These are phyloP conservation scores for Microbotryum silenes-acaulis DNA, from an alignment of 1,284 basidiomycete species.

Conservation along the genomic window DNA sequence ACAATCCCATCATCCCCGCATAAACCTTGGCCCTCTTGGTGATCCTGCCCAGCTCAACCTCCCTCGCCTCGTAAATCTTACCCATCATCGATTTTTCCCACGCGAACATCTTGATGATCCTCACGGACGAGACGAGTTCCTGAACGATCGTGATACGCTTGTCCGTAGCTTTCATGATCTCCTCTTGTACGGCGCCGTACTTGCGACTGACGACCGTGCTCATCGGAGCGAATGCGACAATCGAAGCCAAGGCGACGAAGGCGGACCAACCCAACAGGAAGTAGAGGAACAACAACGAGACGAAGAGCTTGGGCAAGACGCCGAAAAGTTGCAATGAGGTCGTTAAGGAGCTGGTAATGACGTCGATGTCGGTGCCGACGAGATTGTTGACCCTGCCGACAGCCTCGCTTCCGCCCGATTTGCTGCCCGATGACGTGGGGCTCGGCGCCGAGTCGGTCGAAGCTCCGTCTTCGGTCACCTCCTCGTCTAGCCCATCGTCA, in stretches of 20 bases:
- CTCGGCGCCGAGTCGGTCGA: no score
- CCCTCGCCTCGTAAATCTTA: slow-evolving; percentile 10
- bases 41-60: slow-evolving; percentile 18
- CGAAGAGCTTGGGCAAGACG: slow-evolving; percentile 51
- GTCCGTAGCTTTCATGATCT: slow-evolving; percentile 32
- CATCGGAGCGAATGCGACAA: slow-evolving; percentile 21
- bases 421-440: no score
- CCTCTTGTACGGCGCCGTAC: slow-evolving; percentile 26
- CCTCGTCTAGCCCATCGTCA: no score
- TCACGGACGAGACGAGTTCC: slow-evolving; percentile 24
- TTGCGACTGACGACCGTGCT: slow-evolving; percentile 13
- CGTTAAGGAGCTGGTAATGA: slow-evolving; percentile 24
- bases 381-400: slow-evolving; percentile 14
- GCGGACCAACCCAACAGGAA: slow-evolving; percentile 60
- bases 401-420: not conserved
- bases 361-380: slow-evolving; percentile 30
- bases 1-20: slow-evolving; percentile 25
- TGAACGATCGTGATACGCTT: slow-evolving; percentile 24
- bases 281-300: slow-evolving; percentile 72
- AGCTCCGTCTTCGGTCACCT: no score
- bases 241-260: slow-evolving; percentile 24
- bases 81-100: slow-evolving; percentile 21
- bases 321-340: slow-evolving; percentile 21
- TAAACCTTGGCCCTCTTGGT: slow-evolving; percentile 18
- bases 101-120: slow-evolving; percentile 26